A percentile compares a stretch with the other conserved stretches of the same genome.
Evolutionary conservation across 2,329 filamentous ascomycete species (phyloP).

Genomic region (Sporothrix pallida): DNA sequence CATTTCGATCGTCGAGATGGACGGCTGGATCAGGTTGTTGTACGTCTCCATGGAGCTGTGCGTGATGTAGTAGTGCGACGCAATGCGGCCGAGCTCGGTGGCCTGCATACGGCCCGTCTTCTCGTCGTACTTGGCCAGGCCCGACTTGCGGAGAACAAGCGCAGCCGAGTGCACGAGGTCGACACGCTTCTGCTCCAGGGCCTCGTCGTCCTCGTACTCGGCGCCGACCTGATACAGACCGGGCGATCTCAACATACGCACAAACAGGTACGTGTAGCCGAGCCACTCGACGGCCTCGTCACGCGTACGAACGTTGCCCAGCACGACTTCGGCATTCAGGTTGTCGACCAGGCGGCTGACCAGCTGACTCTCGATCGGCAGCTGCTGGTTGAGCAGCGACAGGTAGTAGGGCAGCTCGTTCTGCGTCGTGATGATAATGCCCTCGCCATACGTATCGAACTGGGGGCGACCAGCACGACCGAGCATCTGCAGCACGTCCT

Average conservation of each 20-base stretch:
- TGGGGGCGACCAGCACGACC: constrained; percentile 95
- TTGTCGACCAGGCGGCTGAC: constrained; percentile 93
- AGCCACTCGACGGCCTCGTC: constrained; percentile 99
- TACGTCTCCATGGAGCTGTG: constrained; percentile 97
- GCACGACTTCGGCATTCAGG: constrained; percentile 91
- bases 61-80: constrained; percentile 98
- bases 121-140: constrained; percentile 93
- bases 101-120: constrained; percentile 86
- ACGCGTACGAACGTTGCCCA: constrained; percentile 87
- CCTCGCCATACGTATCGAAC: constrained; percentile 96
- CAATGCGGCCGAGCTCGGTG: constrained; percentile 92
- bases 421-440: constrained; percentile 97
- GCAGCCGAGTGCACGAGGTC: constrained; percentile 96
- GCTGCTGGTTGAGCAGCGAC: constrained; percentile 92
- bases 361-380: constrained; percentile 96
- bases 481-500: constrained; percentile 98
- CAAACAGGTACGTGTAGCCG: constrained; percentile 96
- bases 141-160: constrained; percentile 81
- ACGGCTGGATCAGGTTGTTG: constrained; percentile 91
- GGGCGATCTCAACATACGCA: constrained; percentile 95
- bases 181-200: constrained; percentile 94
- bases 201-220: constrained; percentile 91
- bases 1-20: constrained; percentile 90
- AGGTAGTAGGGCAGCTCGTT: constrained; percentile 96
- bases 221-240: constrained; percentile 94